Conservation (phyloP, 73 alveolate species). For the Urostyla sp. region DNA sequence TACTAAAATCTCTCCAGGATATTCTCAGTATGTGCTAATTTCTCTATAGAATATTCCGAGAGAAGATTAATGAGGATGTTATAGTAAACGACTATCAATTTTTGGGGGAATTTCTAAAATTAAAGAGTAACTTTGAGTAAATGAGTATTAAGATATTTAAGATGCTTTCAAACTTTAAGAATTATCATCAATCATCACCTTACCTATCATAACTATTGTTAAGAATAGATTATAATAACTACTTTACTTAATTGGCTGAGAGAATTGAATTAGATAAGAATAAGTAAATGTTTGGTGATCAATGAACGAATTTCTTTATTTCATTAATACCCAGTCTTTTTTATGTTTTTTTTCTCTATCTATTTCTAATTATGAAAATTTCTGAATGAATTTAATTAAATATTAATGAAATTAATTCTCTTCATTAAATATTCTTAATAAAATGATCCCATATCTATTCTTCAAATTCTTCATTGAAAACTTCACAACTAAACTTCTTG, state of each 20-base stretch:
- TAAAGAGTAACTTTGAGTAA: conserved; percentile 49
- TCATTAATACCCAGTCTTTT: background rate
- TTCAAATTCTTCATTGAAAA: conserved; percentile 3
- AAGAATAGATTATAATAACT: conserved; percentile 62
- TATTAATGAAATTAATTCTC: too few species aligned
- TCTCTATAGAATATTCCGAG: conserved; percentile 15
- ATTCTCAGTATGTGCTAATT: conserved; percentile 57
- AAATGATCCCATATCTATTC: conserved; percentile 7
- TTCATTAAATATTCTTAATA: background rate
- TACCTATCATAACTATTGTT: conserved; percentile 57
- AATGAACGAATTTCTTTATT: background rate
- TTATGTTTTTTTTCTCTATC: background rate
- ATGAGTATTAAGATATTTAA: conserved; percentile 31
- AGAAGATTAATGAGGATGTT: too few species aligned
- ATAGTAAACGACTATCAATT: conserved; percentile 17
- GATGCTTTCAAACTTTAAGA: conserved; percentile 45
- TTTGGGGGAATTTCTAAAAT: conserved; percentile 28
- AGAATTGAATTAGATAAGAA: conserved; percentile 33
- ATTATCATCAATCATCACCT: conserved; percentile 52
- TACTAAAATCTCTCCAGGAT: conserved; percentile 63
- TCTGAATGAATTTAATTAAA: too few species aligned
- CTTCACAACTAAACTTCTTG: conserved; percentile 15
- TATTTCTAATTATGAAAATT: too few species aligned
- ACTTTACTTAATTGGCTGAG: conserved; percentile 26
- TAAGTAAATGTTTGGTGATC: background rate